Base-by-base conservation (phyloP, 208 protist species). In the Wallacemonas collosoma region DNA sequence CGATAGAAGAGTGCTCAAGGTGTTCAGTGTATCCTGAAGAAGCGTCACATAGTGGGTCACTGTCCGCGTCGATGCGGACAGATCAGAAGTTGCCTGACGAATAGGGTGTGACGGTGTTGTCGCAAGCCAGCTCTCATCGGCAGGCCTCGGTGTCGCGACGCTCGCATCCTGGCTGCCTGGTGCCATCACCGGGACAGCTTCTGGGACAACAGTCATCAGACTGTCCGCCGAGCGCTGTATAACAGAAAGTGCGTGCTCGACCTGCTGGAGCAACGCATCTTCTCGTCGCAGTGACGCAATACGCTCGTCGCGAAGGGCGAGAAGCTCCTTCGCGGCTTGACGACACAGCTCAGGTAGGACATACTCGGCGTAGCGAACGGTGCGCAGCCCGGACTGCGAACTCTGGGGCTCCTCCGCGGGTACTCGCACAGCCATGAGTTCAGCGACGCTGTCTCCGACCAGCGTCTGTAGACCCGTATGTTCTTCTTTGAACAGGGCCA, bases 301-400 rank as follows among this genome's bases (percentile, higher is more conserved):
- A 4, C 60, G 60, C 15, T 65, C 60, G 11, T 65, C 60, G 40
- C 60, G 60, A 4, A 65, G n/a, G 4, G 60, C 15, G 5, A 45
- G 41, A 12, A 65, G 15, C 50, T 65, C 60, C n/a, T 65, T 38
- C n/a, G 41, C 38, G 4, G 26, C 9, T 36, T 58, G 48, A 38
- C 64, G 45, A 40, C 64, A 69, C 2, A 69, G 6, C n/a, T 69
- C 64, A 43, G 64, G 64, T 17, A 69, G 26, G 3, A 69, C 64
- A 48, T 69, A 69, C 64, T 57, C 58, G 12, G 64, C 64, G 38
- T 48, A 69, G 26, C 48, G 64, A 14, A 65, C 14, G 17, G 8
- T 4, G 43, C 43, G 60, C 40, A 14, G 15, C 14, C 15, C 6
- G 41, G 5, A 11, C 11, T 8, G 3, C 40, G 6, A 38, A 5